These are phyloP conservation scores for Pueraria montana DNA, from an alignment of 306 rosid species.

Conservation along the genomic window DNA sequence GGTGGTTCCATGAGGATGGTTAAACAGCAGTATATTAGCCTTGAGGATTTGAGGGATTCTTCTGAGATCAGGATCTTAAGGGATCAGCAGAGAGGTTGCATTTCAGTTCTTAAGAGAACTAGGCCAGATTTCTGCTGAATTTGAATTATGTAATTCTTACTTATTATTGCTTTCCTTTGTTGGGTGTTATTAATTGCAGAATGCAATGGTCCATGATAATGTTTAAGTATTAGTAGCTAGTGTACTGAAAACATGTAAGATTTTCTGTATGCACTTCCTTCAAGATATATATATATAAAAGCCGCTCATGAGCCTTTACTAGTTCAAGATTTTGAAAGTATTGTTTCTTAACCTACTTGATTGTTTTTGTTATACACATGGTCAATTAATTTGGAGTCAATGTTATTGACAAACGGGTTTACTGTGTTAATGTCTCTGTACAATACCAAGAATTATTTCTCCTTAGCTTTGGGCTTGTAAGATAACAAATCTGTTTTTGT, in stretches of 20 bases:
- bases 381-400: neutral
- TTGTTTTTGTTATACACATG: conserved; percentile 25
- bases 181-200: conserved; percentile 39
- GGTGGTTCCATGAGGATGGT: conserved; percentile 89
- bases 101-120: conserved; percentile 81
- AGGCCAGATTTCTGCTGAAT: conserved; percentile 86
- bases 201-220: conserved; percentile 26
- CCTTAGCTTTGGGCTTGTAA: neutral
- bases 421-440: neutral
- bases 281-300: neutral
- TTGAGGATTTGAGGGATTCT: conserved; percentile 83
- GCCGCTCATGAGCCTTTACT: neutral
- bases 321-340: neutral
- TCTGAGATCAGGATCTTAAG: conserved; percentile 92
- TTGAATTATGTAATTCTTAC: neutral
- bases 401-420: neutral
- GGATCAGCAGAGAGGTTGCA: conserved; percentile 91
- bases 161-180: conserved; percentile 27
- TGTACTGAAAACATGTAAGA: neutral
- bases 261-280: conserved; percentile 10
- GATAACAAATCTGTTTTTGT: too few relatives aligned
- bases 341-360: neutral
- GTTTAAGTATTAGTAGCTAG: conserved; percentile 22
- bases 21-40: conserved; percentile 92
- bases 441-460: neutral